Evolutionary conservation across 176 grass and related monocot genomes (phyloP).

Genomic region (Oryza australiensis): DNA sequence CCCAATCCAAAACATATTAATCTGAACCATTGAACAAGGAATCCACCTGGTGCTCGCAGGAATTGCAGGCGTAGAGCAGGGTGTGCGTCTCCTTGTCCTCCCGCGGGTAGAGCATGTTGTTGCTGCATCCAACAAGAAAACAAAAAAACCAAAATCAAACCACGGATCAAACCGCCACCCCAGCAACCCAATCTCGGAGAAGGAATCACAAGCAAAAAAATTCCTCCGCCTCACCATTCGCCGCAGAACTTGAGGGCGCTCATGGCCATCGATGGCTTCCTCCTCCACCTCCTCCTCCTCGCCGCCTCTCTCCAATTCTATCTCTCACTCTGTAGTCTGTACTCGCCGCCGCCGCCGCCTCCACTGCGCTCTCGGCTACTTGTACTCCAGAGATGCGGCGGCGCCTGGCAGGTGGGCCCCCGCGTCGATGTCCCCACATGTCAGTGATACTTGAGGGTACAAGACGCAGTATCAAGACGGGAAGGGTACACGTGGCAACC

Average conservation of each 20-base stretch:
- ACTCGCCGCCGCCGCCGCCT: too few relatives aligned
- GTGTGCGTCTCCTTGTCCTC: constrained; percentile 72
- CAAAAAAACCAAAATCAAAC: not conserved
- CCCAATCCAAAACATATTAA: constrained; percentile 23
- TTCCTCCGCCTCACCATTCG: constrained; percentile 51
- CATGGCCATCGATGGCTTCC: constrained; percentile 36
- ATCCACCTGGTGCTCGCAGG: constrained; percentile 68
- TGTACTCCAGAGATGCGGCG: not conserved
- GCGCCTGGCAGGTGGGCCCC: not conserved
- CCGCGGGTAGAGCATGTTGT: constrained; percentile 88
- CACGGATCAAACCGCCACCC: not conserved
- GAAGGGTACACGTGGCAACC: constrained; percentile 37
- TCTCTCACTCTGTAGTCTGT: not conserved
- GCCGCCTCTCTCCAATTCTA: not conserved
- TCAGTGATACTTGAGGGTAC: not conserved
- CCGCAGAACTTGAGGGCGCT: constrained; percentile 68
- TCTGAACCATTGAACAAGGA: not conserved
- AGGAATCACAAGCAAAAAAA: not conserved
- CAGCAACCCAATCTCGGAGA: not conserved
- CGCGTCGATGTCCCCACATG: rapidly evolving
- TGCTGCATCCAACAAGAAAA: constrained; percentile 41
- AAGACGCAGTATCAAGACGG: not conserved
- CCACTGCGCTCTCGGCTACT: not conserved
- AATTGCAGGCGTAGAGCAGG: constrained; percentile 71
- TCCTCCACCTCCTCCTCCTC: not conserved